These are phyloP conservation scores for Capniomyces stellatus DNA, from an alignment of 371 early-diverging fungal species.

Conservation along the genomic window DNA sequence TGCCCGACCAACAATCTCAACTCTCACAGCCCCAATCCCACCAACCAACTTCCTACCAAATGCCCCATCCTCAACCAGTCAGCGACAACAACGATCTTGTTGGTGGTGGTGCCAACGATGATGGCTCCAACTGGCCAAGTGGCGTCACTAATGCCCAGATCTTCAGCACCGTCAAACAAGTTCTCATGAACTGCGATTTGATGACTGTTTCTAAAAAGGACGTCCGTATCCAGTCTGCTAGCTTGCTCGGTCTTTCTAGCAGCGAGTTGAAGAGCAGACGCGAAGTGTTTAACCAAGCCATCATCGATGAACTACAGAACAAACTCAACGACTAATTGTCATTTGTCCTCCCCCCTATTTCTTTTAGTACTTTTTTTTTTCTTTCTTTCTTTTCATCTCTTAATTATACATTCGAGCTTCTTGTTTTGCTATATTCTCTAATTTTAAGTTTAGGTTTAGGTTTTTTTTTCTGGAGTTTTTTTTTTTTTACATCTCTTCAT, in stretches of 20 bases:
- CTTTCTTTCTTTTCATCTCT: too few species aligned
- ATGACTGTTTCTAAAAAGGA: slow-evolving; percentile 67
- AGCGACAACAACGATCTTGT: neutral
- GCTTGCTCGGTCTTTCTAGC: slow-evolving; percentile 28
- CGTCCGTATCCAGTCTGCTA: slow-evolving; percentile 39
- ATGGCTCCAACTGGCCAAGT: neutral
- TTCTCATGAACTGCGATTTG: slow-evolving; percentile 27
- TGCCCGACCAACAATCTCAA: neutral
- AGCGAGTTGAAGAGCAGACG: slow-evolving; percentile 41
- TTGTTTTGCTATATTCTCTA: too few species aligned
- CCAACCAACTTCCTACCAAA: neutral
- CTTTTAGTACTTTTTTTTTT: too few species aligned
- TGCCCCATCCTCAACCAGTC: neutral
- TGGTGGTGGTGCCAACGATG: neutral
- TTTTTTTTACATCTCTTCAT: too few species aligned
- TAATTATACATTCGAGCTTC: too few species aligned
- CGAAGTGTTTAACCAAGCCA: neutral
- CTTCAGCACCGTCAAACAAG: neutral
- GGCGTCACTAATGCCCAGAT: neutral
- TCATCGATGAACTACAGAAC: neutral
- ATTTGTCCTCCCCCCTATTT: too few species aligned
- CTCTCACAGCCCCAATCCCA: neutral
- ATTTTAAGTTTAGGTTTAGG: too few species aligned
- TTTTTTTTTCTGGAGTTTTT: too few species aligned
- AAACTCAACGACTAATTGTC: too few species aligned